Percentiles rank a stretch among this genome's conserved stretches.
Conservation (phyloP, 768 basidiomycete species). For the Tephrocybe sp. region DNA sequence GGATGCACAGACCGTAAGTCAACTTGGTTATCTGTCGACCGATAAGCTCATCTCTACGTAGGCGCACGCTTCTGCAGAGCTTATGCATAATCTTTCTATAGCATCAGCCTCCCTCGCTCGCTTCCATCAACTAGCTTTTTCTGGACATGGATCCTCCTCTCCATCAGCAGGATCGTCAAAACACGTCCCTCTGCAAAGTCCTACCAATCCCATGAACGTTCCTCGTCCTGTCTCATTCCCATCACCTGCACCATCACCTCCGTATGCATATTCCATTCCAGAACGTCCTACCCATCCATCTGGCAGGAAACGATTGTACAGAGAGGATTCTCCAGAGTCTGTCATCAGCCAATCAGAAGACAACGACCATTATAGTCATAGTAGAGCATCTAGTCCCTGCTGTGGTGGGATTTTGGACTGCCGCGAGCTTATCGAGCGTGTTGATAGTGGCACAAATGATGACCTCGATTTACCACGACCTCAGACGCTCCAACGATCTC, state of each 20-base stretch:
- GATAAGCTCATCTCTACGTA: constrained; percentile 20
- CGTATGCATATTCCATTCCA: constrained; percentile 10
- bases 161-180: constrained; percentile 11
- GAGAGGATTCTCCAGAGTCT: constrained; percentile 27
- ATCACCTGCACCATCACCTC: constrained; percentile 23
- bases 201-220: constrained; percentile 10
- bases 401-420: constrained; percentile 53
- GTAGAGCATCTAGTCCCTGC: constrained; percentile 31
- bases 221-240: constrained; percentile 26
- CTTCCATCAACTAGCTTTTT: constrained; percentile 48
- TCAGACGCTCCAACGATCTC: neutral
- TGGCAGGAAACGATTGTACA: constrained; percentile 30
- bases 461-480: neutral
- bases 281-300: constrained; percentile 9
- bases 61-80: constrained; percentile 51
- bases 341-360: constrained; percentile 8
- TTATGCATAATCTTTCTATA: constrained; percentile 45
- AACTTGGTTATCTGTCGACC: neutral
- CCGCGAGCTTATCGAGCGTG: constrained; percentile 33
- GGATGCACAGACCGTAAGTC: constrained; percentile 31
- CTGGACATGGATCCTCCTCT: constrained; percentile 21
- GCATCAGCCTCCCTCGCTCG: constrained; percentile 48
- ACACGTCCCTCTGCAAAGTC: constrained; percentile 3
- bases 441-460: constrained; percentile 14
- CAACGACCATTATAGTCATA: constrained; percentile 11